Evolutionary conservation across 352 stramenopile species (phyloP), one percentile per base, ranked within the genome.

Genomic region (Globisporangium carolinianum): DNA sequence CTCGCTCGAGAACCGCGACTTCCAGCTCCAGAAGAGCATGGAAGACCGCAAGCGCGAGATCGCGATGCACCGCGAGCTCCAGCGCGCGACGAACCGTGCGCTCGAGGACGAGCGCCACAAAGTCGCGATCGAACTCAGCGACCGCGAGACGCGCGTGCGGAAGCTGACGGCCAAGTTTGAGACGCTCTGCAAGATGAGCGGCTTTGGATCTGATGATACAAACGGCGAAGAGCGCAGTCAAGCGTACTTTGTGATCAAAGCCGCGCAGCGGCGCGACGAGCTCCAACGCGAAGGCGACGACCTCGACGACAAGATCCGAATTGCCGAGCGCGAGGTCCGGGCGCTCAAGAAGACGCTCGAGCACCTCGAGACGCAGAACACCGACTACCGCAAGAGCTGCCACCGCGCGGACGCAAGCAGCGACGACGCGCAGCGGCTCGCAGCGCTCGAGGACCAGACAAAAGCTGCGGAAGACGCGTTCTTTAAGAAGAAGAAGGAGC

Each of bases 111-210:
- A 98, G 67, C 75, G 90, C 1, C 96, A 98, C 65, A 95, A 97
- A 53, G 76, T 97, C 11, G 86, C 92, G 15, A 77, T 98, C 10
- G 92, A 98, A 63, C 71, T 97, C 10, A 85, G 75, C 0, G 85
- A 97, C 54, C 75, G 94, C 60, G 85, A 94, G 50, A 77, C 83
- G 42, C 71, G 76, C 4, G 87, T 98, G 8, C 80, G 92, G 36
- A 97, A 96, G 60, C 69, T 97, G n/a, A 86, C 97, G 57, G 80
- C 87, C 45, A 98, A 98, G 62, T 98, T 97, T 65, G 87, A 98
- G 67, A 97, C 89, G 43, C 73, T 92, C 17, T 90, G 82, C 60
- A 92, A 89, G 54, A 84, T 84, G 59, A 79, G 77, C 53, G 77
- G 70, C 10, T 91, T 82, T 47, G 83, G 75, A 17, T 68, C 59